Evolutionary conservation across 1,139 yeast genomes (phyloP).

Genomic region (Suhomyces chickasaworum): DNA sequence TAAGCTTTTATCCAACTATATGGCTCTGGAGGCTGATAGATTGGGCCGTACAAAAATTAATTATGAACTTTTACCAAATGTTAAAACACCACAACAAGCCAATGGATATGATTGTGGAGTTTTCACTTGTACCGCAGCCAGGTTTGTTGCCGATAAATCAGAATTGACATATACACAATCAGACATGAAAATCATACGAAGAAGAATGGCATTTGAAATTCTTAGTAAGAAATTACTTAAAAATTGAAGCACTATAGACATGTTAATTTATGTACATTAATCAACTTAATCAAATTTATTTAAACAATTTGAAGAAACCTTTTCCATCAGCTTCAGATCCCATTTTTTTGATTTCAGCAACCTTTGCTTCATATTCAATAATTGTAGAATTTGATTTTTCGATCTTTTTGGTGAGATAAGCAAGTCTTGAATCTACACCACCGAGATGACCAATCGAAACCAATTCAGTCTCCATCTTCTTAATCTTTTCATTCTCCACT

Average conservation of each 20-base stretch:
- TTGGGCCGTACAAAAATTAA: constrained; percentile 22
- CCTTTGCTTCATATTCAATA: constrained; percentile 37
- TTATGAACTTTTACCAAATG: constrained; percentile 36
- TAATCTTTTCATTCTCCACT: constrained; percentile 65
- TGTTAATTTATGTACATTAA: not conserved
- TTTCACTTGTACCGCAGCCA: constrained; percentile 80
- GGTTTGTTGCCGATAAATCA: constrained; percentile 52
- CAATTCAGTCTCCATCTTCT: constrained; percentile 70
- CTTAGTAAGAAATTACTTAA: constrained; percentile 24
- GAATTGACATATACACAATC: constrained; percentile 59
- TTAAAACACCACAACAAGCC: constrained; percentile 76
- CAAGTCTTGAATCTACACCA: constrained; percentile 60
- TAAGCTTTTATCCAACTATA: constrained; percentile 56
- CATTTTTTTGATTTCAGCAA: constrained; percentile 22
- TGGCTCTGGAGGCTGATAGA: constrained; percentile 58
- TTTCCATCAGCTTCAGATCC: constrained; percentile 10
- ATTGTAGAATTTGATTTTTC: constrained; percentile 55
- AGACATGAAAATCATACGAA: constrained; percentile 71
- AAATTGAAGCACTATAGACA: not conserved
- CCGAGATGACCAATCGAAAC: constrained; percentile 52
- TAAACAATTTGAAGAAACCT: constrained; percentile 16
- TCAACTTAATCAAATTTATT: not conserved
- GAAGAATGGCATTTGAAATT: constrained; percentile 66
- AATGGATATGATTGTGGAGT: constrained; percentile 98
- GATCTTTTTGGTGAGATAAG: constrained; percentile 67